Evolutionary conservation across 257 asterid genomes (phyloP).

Genomic region (Solanum piurae): DNA sequence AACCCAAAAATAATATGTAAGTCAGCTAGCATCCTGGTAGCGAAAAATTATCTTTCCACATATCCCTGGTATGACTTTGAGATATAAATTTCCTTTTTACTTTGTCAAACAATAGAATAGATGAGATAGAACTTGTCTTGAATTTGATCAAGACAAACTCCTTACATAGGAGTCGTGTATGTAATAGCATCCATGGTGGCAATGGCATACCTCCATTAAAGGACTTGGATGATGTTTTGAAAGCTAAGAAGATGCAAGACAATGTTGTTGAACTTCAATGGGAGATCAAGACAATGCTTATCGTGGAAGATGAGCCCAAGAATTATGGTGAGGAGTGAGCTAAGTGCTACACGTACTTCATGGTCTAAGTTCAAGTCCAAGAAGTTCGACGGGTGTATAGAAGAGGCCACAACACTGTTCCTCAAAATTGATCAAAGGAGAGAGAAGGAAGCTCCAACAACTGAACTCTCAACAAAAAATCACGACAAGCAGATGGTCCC

Average conservation of each 20-base stretch:
- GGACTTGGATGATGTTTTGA: neutral
- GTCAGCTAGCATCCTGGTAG: neutral
- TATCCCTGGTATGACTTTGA: neutral
- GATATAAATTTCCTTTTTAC: neutral
- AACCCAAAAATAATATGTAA: neutral
- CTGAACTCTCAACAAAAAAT: no score
- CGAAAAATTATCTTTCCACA: neutral
- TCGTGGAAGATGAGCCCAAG: neutral
- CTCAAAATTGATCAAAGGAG: no score
- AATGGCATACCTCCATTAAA: neutral
- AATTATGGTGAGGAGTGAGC: neutral
- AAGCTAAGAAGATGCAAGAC: neutral
- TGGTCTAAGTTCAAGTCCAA: neutral
- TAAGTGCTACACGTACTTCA: neutral
- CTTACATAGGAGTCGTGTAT: neutral
- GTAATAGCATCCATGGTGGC: neutral
- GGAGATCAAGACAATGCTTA: neutral
- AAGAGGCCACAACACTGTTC: no score
- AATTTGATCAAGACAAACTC: neutral
- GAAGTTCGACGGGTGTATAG: neutral
- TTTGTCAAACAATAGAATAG: neutral
- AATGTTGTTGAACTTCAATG: neutral
- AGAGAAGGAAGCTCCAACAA: no score
- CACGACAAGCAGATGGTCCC: no score
- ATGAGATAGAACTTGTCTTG: neutral